Percentiles rank a stretch among this genome's conserved stretches.
Conservation (phyloP, 345 rosid species). For the Populus tremula region DNA sequence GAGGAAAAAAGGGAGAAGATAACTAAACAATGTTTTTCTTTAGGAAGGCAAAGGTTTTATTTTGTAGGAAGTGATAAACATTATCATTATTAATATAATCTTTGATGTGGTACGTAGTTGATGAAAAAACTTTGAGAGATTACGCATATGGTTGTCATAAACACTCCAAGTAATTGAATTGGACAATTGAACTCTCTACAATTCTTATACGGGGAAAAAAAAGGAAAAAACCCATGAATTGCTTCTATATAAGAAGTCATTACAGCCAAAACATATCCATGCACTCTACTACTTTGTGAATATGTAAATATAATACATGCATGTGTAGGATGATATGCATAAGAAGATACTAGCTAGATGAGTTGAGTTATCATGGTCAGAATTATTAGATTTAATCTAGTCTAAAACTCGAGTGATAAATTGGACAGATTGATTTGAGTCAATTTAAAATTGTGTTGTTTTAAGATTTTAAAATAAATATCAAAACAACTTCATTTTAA, state of each 20-base stretch:
- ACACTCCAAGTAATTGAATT: slow-evolving; percentile 25
- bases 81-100: neutral
- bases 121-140: neutral
- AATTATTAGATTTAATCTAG: accelerated
- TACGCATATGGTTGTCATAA: slow-evolving; percentile 33
- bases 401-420: accelerated
- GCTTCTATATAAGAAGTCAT: too few relatives aligned
- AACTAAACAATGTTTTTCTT: slow-evolving; percentile 19
- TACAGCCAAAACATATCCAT: too few relatives aligned
- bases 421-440: accelerated
- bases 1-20: slow-evolving; percentile 1
- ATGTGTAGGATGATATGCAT: too few relatives aligned
- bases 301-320: too few relatives aligned
- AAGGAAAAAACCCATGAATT: too few relatives aligned
- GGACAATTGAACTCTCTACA: too few relatives aligned
- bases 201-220: too few relatives aligned
- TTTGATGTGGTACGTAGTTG: slow-evolving; percentile 3
- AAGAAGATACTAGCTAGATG: too few relatives aligned
- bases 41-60: slow-evolving; percentile 17
- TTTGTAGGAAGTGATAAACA: neutral
- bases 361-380: too few relatives aligned
- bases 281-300: too few relatives aligned
- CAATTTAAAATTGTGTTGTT: too few relatives aligned
- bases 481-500: accelerated
- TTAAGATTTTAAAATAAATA: too few relatives aligned